phyloP scores from a whole-genome alignment of 495 filamentous ascomycete genomes.

The Sordaria brevicollis region DNA sequence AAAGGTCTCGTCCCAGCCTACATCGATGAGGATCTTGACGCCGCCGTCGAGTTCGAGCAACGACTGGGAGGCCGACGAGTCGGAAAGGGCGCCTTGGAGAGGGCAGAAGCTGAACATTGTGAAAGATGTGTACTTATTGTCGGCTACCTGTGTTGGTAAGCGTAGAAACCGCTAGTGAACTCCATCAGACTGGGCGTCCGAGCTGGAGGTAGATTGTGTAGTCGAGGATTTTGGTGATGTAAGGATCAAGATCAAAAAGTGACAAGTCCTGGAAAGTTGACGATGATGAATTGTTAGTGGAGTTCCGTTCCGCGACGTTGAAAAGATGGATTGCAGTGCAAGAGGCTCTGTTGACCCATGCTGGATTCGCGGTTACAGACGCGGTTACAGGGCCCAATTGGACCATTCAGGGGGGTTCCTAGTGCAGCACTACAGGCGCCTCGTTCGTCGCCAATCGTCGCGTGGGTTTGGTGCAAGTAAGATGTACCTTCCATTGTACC shows the following conservation, averaged over 20 bases:
- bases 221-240: neutral
- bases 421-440: neutral
- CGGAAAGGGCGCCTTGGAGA: constrained; percentile 79
- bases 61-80: constrained; percentile 81
- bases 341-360: neutral
- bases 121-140: neutral
- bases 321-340: neutral
- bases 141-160: neutral
- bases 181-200: constrained; percentile 1
- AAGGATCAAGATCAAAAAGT: neutral
- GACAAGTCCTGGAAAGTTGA: neutral
- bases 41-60: constrained; percentile 93
- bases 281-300: neutral
- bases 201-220: neutral
- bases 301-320: neutral
- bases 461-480: neutral
- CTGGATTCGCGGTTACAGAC: neutral
- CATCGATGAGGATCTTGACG: constrained; percentile 87
- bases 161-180: neutral
- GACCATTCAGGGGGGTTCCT: neutral
- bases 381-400: neutral
- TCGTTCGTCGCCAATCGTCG: neutral
- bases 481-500: neutral
- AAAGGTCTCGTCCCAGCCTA: constrained; percentile 92
- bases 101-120: constrained; percentile 93